A percentile compares a stretch with the other conserved stretches of the same genome.
phyloP scores from a whole-genome alignment of 352 stramenopile genomes.

The Aphanomyces euteiches region DNA sequence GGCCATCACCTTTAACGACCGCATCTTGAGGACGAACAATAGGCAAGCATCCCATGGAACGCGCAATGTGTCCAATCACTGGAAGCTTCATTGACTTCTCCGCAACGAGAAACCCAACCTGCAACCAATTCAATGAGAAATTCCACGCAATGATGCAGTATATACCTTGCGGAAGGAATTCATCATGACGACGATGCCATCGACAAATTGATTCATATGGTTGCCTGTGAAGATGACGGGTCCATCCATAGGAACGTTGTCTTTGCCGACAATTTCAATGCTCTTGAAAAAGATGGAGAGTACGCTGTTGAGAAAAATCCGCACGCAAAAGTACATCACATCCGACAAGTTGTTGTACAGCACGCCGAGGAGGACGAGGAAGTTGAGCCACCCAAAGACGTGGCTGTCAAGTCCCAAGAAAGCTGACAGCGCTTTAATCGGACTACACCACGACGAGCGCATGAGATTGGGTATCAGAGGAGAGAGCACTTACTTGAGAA shows the following conservation, averaged over 20 bases:
- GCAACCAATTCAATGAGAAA: neutral
- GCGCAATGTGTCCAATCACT: constrained; percentile 93
- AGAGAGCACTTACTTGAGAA: constrained; percentile 68
- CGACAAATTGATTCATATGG: constrained; percentile 99
- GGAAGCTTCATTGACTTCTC: constrained; percentile 94
- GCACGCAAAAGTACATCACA: constrained; percentile 71
- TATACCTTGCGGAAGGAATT: constrained; percentile 88
- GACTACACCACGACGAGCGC: constrained; percentile 35
- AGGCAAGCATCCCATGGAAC: constrained; percentile 94
- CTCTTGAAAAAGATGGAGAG: constrained; percentile 97
- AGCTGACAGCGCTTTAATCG: constrained; percentile 74
- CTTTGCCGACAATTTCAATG: constrained; percentile 93
- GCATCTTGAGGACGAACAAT: constrained; percentile 95
- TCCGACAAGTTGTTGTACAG: constrained; percentile 75
- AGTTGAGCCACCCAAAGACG: constrained; percentile 59
- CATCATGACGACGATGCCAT: constrained; percentile 95
- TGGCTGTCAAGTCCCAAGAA: constrained; percentile 67
- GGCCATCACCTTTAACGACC: constrained; percentile 62
- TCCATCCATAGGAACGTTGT: constrained; percentile 95
- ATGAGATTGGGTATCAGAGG: neutral
- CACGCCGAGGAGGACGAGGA: constrained; percentile 61
- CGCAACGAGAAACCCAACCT: constrained; percentile 95
- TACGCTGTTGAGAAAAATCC: constrained; percentile 96
- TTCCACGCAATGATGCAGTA: neutral
- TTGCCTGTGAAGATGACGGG: constrained; percentile 98